Conservation (phyloP, 768 basidiomycete genomes). For the Galerina sulciceps region DNA sequence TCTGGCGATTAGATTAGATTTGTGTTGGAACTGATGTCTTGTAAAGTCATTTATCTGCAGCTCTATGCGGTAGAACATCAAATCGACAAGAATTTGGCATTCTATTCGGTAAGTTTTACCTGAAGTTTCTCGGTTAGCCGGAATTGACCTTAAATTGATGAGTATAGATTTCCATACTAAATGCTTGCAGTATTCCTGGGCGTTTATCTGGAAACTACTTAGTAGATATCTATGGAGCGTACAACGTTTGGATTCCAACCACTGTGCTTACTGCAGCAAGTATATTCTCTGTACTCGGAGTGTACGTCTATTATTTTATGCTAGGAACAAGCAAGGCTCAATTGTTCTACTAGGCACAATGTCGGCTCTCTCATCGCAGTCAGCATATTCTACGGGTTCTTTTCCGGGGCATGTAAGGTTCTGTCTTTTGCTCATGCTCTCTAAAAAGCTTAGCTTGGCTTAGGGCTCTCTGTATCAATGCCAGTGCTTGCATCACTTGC, state of each 20-base stretch:
- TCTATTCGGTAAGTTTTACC: slow-evolving; percentile 47
- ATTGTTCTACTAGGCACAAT: slow-evolving; percentile 25
- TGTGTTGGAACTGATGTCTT: neutral
- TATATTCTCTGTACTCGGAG: slow-evolving; percentile 39
- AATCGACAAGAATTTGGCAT: slow-evolving; percentile 43
- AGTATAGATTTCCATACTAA: slow-evolving; percentile 36
- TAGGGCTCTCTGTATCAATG: no score
- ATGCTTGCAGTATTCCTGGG: slow-evolving; percentile 33
- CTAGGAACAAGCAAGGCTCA: neutral
- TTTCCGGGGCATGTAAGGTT: slow-evolving; percentile 47
- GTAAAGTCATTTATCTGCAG: slow-evolving; percentile 53
- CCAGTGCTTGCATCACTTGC: no score
- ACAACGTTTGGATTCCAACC: slow-evolving; percentile 33
- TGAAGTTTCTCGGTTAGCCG: neutral
- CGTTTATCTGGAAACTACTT: slow-evolving; percentile 33
- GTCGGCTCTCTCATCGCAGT: slow-evolving; percentile 38
- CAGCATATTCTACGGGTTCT: slow-evolving; percentile 45
- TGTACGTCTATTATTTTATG: slow-evolving; percentile 25
- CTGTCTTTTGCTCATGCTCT: no score
- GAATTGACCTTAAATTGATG: neutral
- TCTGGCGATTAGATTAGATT: neutral
- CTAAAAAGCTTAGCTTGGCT: no score
- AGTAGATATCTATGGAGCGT: slow-evolving; percentile 36
- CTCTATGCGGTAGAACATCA: slow-evolving; percentile 47
- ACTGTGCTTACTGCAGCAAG: slow-evolving; percentile 35